Percentiles rank a stretch among this genome's conserved stretches.
Conservation (phyloP, 495 filamentous ascomycete genomes). For the Penicillium bialowiezense region DNA sequence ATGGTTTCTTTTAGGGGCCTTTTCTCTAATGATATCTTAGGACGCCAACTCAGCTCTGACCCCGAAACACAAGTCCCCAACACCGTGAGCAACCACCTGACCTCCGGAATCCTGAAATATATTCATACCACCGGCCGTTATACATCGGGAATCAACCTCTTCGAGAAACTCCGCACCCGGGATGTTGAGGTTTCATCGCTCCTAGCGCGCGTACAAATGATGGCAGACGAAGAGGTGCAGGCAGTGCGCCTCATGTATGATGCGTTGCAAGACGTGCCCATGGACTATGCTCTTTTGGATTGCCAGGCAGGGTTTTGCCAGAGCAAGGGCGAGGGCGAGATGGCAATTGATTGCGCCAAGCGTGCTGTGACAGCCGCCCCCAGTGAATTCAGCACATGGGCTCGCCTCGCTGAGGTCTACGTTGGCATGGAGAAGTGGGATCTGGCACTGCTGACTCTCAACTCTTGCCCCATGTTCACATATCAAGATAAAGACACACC, state of each 20-base stretch:
- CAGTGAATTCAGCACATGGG: constrained; percentile 97
- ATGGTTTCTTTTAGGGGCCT: too few species aligned
- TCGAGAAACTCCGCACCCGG: constrained; percentile 87
- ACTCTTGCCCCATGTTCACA: constrained; percentile 99
- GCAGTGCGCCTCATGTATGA: constrained; percentile 86
- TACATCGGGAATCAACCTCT: constrained; percentile 94
- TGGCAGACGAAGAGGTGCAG: constrained; percentile 94
- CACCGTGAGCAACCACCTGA: constrained; percentile 93
- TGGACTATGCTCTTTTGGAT: constrained; percentile 94
- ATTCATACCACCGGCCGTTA: constrained; percentile 95
- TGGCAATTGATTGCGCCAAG: constrained; percentile 91
- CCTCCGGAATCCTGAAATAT: constrained; percentile 88
- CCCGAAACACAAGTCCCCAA: constrained; percentile 97
- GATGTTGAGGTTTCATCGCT: constrained; percentile 94
- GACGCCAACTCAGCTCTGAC: constrained; percentile 94
- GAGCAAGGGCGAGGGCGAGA: constrained; percentile 76
- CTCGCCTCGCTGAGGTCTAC: constrained; percentile 87
- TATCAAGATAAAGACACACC: constrained; percentile 98
- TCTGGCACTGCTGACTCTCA: constrained; percentile 86
- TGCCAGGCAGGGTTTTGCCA: constrained; percentile 91
- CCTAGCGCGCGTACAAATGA: constrained; percentile 81
- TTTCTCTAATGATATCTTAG: constrained; percentile 50
- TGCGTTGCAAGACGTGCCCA: constrained; percentile 82
- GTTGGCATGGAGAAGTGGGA: constrained; percentile 93
- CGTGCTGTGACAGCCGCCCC: constrained; percentile 90